A percentile compares a stretch with the other conserved stretches of the same genome.
Conservation (phyloP, 2,329 filamentous ascomycete genomes). For the Fusarium xyrophilum region DNA sequence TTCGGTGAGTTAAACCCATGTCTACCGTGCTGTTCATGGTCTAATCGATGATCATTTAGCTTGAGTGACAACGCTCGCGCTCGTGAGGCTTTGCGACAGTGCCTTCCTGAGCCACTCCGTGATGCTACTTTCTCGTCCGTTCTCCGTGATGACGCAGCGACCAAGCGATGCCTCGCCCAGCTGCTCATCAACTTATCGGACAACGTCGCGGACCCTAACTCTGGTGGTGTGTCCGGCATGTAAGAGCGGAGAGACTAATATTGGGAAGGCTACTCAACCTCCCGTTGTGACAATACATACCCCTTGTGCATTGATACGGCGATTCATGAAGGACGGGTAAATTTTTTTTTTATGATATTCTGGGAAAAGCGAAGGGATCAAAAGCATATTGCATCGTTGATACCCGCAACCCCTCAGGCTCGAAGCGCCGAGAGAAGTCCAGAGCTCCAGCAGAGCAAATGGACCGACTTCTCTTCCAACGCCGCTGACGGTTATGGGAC, state of each 20-base stretch:
- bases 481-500: slow-evolving; percentile 37
- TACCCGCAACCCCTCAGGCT: slow-evolving; percentile 42
- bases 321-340: slow-evolving; percentile 39
- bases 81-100: slow-evolving; percentile 92
- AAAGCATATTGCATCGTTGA: slow-evolving; percentile 46
- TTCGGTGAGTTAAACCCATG: slow-evolving; percentile 72
- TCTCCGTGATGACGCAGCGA: slow-evolving; percentile 93
- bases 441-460: slow-evolving; percentile 19
- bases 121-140: slow-evolving; percentile 98
- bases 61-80: slow-evolving; percentile 96
- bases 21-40: not conserved
- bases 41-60: slow-evolving; percentile 53
- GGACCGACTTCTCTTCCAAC: slow-evolving; percentile 22
- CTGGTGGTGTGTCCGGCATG: slow-evolving; percentile 47
- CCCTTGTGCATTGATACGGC: slow-evolving; percentile 41
- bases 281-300: slow-evolving; percentile 42
- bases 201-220: slow-evolving; percentile 68
- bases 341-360: slow-evolving; percentile 42
- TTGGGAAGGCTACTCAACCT: slow-evolving; percentile 10
- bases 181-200: slow-evolving; percentile 96
- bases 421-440: slow-evolving; percentile 25
- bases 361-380: slow-evolving; percentile 43
- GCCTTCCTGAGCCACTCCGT: slow-evolving; percentile 95
- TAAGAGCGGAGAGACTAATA: slow-evolving; percentile 35
- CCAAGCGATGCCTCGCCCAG: slow-evolving; percentile 96